phyloP scores from a whole-genome alignment of 2,329 filamentous ascomycete species.

The Kalaharituber pfeilii region DNA sequence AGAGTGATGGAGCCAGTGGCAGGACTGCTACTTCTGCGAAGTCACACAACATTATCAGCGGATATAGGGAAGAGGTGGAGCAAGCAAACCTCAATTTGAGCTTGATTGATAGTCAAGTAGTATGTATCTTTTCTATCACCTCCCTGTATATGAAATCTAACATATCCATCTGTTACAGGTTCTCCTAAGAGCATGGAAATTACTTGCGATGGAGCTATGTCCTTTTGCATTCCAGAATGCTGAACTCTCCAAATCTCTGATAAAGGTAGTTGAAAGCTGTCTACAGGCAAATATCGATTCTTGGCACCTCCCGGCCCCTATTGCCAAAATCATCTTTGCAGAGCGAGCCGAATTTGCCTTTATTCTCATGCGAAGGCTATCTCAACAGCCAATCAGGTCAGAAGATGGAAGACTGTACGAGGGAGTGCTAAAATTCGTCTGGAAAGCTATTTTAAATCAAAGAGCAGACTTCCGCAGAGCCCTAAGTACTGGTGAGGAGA shows the following conservation, averaged over 20 bases:
- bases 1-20: constrained; percentile 14
- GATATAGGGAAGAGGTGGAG: constrained; percentile 67
- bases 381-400: constrained; percentile 4
- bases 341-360: constrained; percentile 65
- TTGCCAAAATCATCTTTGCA: constrained; percentile 65
- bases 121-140: constrained; percentile 34
- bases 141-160: constrained; percentile 25
- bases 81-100: constrained; percentile 82
- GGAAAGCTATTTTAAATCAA: constrained; percentile 35
- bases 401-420: constrained; percentile 26
- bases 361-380: constrained; percentile 60
- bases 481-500: constrained; percentile 33
- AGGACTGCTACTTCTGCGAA: constrained; percentile 36
- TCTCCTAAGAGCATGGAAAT: constrained; percentile 78
- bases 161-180: constrained; percentile 33
- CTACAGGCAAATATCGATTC: constrained; percentile 57
- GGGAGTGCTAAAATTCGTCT: constrained; percentile 39
- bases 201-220: constrained; percentile 68
- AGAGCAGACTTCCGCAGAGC: constrained; percentile 26
- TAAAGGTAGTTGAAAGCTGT: constrained; percentile 59
- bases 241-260: constrained; percentile 49
- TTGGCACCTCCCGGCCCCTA: constrained; percentile 49
- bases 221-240: constrained; percentile 38
- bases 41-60: constrained; percentile 34
- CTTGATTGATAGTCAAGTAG: constrained; percentile 77